Percentiles rank a stretch among this genome's conserved stretches.
These are phyloP conservation scores for Penstemon davidsonii DNA, from an alignment of 257 asterid species.

Conservation along the genomic window DNA sequence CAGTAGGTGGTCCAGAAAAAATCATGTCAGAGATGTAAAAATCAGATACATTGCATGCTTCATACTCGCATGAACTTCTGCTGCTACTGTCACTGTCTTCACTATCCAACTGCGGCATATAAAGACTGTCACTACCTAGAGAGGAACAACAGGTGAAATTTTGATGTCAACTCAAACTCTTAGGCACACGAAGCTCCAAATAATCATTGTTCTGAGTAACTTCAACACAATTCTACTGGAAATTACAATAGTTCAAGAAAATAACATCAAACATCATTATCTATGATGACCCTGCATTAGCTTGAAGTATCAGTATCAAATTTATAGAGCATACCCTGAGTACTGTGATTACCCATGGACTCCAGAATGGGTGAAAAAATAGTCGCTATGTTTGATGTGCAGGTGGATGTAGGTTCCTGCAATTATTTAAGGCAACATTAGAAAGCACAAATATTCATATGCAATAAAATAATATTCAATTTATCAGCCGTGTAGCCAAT, in stretches of 20 bases:
- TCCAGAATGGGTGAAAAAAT: constrained; percentile 52
- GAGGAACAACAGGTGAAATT: constrained; percentile 7
- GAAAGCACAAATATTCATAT: not conserved
- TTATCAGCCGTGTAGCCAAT: not conserved
- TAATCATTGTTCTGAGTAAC: not conserved
- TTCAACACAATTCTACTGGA: not conserved
- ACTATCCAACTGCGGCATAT: constrained; percentile 64
- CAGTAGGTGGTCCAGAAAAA: constrained; percentile 61
- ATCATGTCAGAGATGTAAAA: constrained; percentile 72
- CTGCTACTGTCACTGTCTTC: constrained; percentile 82
- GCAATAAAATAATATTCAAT: not conserved
- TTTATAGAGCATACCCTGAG: constrained; percentile 39
- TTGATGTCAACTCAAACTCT: not conserved
- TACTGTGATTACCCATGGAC: constrained; percentile 34
- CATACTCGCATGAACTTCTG: constrained; percentile 59
- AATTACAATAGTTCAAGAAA: not conserved
- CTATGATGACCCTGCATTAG: not conserved
- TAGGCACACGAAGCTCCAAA: not conserved
- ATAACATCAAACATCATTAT: not conserved
- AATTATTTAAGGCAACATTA: constrained; percentile 3
- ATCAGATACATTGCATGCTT: constrained; percentile 66
- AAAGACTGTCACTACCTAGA: constrained; percentile 43
- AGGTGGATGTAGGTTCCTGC: constrained; percentile 44
- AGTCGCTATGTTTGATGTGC: constrained; percentile 47
- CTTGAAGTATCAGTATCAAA: not conserved